These are phyloP conservation scores for Eutrema japonicum DNA, from an alignment of 345 rosid genomes.

Conservation along the genomic window DNA sequence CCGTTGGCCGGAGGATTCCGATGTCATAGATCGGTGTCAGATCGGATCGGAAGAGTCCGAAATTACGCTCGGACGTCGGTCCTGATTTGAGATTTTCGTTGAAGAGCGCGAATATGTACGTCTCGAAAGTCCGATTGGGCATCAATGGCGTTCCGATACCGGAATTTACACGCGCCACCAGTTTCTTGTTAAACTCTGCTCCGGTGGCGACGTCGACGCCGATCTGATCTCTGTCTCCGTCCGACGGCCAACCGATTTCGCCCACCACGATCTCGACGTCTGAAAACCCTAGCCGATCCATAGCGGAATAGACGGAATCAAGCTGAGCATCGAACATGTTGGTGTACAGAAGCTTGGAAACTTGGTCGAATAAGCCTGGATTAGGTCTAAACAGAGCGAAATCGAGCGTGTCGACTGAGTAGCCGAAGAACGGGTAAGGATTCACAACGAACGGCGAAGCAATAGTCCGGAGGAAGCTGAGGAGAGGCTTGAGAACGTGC, in stretches of 20 bases:
- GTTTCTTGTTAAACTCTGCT: constrained; percentile 64
- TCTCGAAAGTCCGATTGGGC: constrained; percentile 84
- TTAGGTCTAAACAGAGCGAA: constrained; percentile 77
- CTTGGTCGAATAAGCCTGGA: constrained; percentile 58
- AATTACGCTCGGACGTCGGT: constrained; percentile 69
- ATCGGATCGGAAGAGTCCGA: constrained; percentile 70
- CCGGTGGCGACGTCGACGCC: constrained; percentile 63
- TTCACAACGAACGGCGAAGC: constrained; percentile 76
- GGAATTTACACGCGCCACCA: constrained; percentile 61
- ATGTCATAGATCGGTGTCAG: constrained; percentile 71
- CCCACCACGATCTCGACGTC: constrained; percentile 83
- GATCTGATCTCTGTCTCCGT: constrained; percentile 63
- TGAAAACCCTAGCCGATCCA: constrained; percentile 62
- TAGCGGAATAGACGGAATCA: constrained; percentile 81
- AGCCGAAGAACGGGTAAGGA: constrained; percentile 86
- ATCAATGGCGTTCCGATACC: constrained; percentile 81
- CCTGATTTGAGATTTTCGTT: constrained; percentile 87
- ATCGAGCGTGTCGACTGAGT: constrained; percentile 65
- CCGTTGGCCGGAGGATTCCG: constrained; percentile 77
- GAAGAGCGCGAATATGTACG: constrained; percentile 84
- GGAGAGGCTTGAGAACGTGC: constrained; percentile 70
- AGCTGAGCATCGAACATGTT: constrained; percentile 94
- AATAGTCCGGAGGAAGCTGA: constrained; percentile 69
- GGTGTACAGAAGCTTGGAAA: constrained; percentile 56
- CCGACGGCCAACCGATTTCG: constrained; percentile 92